Evolutionary conservation across 2,329 filamentous ascomycete genomes (phyloP), one percentile per base, ranked within the genome.

Genomic region (Botrytis byssoidea): DNA sequence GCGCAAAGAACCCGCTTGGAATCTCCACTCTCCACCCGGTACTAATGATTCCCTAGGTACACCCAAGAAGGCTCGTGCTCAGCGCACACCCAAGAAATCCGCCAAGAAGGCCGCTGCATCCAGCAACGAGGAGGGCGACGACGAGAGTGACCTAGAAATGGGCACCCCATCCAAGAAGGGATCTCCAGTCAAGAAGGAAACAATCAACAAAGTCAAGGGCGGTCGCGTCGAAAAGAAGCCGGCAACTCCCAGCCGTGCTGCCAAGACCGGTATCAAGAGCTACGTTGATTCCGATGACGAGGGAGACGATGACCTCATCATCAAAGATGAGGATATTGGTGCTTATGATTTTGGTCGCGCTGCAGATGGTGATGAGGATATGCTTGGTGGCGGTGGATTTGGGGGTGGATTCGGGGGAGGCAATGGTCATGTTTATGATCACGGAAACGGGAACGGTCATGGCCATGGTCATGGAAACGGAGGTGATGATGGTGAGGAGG

Each of bases 1-100:
- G 74, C 76, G 69, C 42, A 79, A 78, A 69, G 77, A 79, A 37
- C 55, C 75, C 1, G n/a, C 73, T 18, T 79, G 77, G 77, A 68
- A 77, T 60, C 60, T 76, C 5, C 40, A 20, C 40, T 68, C 73
- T 72, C 77, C 75, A 57, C 69, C 61, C 42, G 60, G 60, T 76
- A 76, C 77, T 40, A 76, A 77, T 42, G 70, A 61, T n/a, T 2
- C 55, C 63, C 42, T 40, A 44, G 55, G 48, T 25, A 64, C 69
- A 37, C 55, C 70, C 9, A 70, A 70, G 14, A 76, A 74, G 6
- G 0, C 59, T 22, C 71, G 72, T 44, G 68, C 59, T 3, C 66
- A 37, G 0, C 32, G 59, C 0, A 48, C 25, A 0, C 32, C 57
- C 6, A 72, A 74, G 71, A 74, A 74, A 59, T 3, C 63, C 25